These are phyloP conservation scores for Barbatosphaeria neglecta DNA, from an alignment of 495 filamentous ascomycete species.

Conservation along the genomic window DNA sequence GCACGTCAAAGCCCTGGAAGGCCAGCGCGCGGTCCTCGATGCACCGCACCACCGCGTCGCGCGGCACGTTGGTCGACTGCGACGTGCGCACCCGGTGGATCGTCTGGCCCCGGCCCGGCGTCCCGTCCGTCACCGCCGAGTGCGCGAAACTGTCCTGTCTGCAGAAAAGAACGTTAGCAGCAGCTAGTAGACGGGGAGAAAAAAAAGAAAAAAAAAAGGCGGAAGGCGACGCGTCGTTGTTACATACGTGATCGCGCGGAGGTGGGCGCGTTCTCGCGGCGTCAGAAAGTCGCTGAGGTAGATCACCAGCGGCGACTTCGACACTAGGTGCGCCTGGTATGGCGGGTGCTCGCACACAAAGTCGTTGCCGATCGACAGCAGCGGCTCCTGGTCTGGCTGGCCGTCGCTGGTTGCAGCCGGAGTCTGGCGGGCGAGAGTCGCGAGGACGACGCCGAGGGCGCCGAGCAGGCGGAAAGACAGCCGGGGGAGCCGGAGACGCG, in stretches of 20 bases:
- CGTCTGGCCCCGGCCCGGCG: constrained; percentile 15
- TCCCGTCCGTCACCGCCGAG: constrained; percentile 22
- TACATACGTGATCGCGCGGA: constrained; percentile 31
- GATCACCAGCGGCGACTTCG: constrained; percentile 42
- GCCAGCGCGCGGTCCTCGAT: constrained; percentile 54
- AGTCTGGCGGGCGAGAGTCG: constrained; percentile 1
- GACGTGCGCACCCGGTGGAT: constrained; percentile 28
- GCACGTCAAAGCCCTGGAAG: constrained; percentile 53
- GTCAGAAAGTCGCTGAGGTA: constrained; percentile 42
- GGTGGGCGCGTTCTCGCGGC: constrained; percentile 24
- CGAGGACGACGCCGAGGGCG: constrained; percentile 9
- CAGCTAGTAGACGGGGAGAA: not conserved
- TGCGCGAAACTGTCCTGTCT: constrained; percentile 28
- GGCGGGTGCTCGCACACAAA: constrained; percentile 26
- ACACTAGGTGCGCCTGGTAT: constrained; percentile 40
- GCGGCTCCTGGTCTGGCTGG: constrained; percentile 2
- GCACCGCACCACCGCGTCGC: constrained; percentile 51
- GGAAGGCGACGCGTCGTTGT: too few species aligned
- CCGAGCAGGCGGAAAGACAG: constrained; percentile 3
- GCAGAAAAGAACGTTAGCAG: not conserved
- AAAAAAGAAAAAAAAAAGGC: not conserved
- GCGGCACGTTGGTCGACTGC: constrained; percentile 31
- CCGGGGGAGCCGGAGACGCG: too few species aligned
- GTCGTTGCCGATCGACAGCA: constrained; percentile 9
- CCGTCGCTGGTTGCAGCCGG: not conserved